These are phyloP conservation scores for Toxoplasma gondii DNA, from an alignment of 169 alveolate genomes.

Conservation along the genomic window DNA sequence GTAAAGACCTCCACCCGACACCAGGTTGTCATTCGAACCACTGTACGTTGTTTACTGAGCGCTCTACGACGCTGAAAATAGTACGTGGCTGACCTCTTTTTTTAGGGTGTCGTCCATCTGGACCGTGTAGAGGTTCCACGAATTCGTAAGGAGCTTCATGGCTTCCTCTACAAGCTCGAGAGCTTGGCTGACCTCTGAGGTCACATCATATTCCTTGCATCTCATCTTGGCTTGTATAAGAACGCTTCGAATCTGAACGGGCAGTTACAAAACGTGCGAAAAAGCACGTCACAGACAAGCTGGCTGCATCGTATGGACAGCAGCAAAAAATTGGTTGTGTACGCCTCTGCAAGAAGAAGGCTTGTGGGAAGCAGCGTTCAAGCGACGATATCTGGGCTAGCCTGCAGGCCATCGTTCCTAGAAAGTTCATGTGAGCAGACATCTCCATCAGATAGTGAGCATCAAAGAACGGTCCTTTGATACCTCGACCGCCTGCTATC, in stretches of 20 bases:
- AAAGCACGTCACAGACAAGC: not conserved
- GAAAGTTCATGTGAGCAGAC: too few species aligned
- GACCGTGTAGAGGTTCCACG: constrained; percentile 18
- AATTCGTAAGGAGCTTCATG: not conserved
- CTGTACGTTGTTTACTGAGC: too few species aligned
- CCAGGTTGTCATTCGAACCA: not conserved
- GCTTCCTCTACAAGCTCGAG: constrained; percentile 33
- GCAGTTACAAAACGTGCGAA: not conserved
- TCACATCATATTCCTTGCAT: not conserved
- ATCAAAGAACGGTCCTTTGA: too few species aligned
- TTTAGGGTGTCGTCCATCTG: constrained; percentile 18
- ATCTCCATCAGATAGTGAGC: too few species aligned
- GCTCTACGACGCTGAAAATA: too few species aligned
- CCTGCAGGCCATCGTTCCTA: too few species aligned
- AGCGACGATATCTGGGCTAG: too few species aligned
- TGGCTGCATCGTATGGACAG: too few species aligned
- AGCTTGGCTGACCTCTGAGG: constrained; percentile 1
- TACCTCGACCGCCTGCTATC: too few species aligned
- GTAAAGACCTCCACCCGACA: not conserved
- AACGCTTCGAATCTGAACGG: not conserved
- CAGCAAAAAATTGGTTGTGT: too few species aligned
- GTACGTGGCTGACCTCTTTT: not conserved
- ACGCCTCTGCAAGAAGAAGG: too few species aligned
- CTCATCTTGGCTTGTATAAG: constrained; percentile 2
- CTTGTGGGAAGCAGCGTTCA: too few species aligned